Percentiles rank a stretch among this genome's conserved stretches.
phyloP scores from a whole-genome alignment of 768 basidiomycete genomes.

The Collybia sp. region DNA sequence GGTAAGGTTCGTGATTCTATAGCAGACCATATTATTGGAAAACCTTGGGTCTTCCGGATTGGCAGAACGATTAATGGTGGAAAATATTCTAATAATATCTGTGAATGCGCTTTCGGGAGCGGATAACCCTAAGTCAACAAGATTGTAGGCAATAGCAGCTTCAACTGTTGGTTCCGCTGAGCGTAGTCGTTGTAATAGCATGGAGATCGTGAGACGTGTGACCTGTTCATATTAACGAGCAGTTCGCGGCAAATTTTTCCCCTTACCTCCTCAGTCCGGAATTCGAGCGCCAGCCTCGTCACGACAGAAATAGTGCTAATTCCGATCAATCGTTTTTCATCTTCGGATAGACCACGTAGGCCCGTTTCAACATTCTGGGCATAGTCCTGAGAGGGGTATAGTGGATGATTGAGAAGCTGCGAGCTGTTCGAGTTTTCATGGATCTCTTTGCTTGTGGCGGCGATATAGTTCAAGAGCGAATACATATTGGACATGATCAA shows the following conservation, averaged over 20 bases:
- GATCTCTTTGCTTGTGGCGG: conserved; percentile 76
- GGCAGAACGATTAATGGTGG: conserved; percentile 78
- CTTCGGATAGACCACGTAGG: conserved; percentile 67
- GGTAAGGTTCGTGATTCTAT: background rate
- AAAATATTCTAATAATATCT: conserved; percentile 84
- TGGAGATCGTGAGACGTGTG: conserved; percentile 83
- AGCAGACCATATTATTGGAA: conserved; percentile 79
- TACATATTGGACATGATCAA: conserved; percentile 95
- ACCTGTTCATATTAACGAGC: conserved; percentile 39
- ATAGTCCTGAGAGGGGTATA: conserved; percentile 40
- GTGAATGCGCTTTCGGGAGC: conserved; percentile 73
- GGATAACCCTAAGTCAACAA: conserved; percentile 83
- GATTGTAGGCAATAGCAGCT: conserved; percentile 86
- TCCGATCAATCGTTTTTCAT: conserved; percentile 78
- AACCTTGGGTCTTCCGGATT: conserved; percentile 85
- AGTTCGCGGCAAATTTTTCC: background rate
- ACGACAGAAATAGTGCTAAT: conserved; percentile 93
- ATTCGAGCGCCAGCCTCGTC: conserved; percentile 83
- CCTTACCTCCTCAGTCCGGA: conserved; percentile 74
- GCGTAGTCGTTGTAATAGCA: conserved; percentile 85
- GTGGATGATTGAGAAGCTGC: conserved; percentile 35
- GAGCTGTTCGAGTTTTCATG: conserved; percentile 45
- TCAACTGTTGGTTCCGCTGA: conserved; percentile 85
- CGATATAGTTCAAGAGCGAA: conserved; percentile 89
- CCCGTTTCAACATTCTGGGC: conserved; percentile 59